These are phyloP conservation scores for Colletotrichum theobromicola DNA, from an alignment of 2,329 filamentous ascomycete species.

Conservation along the genomic window DNA sequence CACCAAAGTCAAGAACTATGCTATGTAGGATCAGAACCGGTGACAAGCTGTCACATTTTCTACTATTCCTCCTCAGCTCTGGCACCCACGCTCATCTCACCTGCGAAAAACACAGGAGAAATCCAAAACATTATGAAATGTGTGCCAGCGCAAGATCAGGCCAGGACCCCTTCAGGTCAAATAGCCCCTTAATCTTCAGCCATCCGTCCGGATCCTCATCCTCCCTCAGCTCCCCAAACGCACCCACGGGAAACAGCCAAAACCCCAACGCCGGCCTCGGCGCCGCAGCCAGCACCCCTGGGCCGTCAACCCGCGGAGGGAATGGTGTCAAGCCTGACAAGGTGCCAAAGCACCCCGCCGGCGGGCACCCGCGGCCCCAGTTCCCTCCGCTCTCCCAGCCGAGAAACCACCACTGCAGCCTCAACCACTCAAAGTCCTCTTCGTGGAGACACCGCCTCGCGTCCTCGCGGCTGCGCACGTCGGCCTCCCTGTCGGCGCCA, in stretches of 20 bases:
- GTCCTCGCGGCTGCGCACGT: background rate
- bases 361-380: background rate
- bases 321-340: background rate
- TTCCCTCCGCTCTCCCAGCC: background rate
- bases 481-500: background rate
- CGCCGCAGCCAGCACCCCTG: background rate
- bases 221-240: background rate
- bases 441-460: background rate
- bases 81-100: background rate
- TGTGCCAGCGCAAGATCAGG: constrained; percentile 9
- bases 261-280: constrained; percentile 12
- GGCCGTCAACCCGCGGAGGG: background rate
- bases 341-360: constrained; percentile 4
- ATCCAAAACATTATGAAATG: background rate
- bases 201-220: background rate
- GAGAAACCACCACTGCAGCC: constrained; percentile 8
- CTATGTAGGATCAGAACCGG: background rate
- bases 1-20: background rate
- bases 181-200: background rate
- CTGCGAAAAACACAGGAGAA: background rate
- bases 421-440: constrained; percentile 13
- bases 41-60: background rate
- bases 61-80: background rate
- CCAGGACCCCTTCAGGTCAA: background rate
- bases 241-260: constrained; percentile 4